Evolutionary conservation across 495 filamentous ascomycete species (phyloP).

Genomic region (Penicillium robsamsonii): DNA sequence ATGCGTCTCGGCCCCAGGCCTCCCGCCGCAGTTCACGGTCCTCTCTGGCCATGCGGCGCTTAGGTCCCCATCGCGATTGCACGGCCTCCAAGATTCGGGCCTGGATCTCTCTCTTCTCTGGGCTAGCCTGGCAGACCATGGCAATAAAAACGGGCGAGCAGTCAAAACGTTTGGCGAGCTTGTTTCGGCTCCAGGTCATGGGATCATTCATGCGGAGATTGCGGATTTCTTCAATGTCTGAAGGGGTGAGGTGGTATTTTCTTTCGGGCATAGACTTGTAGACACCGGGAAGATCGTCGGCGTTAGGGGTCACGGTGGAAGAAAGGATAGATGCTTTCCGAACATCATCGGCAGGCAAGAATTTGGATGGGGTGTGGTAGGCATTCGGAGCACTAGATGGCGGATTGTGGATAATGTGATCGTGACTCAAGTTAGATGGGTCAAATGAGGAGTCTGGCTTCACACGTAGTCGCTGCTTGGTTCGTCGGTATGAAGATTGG

Average conservation of each 20-base stretch:
- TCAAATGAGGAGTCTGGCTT: constrained; percentile 72
- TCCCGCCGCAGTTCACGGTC: constrained; percentile 68
- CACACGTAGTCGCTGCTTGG: constrained; percentile 68
- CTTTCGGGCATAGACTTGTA: constrained; percentile 53
- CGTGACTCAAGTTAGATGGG: constrained; percentile 40
- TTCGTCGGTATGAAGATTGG: constrained; percentile 68
- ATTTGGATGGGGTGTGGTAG: constrained; percentile 83
- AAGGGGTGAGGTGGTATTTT: constrained; percentile 71
- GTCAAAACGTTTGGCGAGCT: constrained; percentile 70
- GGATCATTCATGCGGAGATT: constrained; percentile 65
- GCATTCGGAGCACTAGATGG: constrained; percentile 80
- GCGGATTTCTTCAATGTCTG: constrained; percentile 79
- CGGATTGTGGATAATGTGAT: constrained; percentile 90
- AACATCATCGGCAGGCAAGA: constrained; percentile 77
- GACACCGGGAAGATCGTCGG: constrained; percentile 53
- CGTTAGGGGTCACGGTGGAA: constrained; percentile 15
- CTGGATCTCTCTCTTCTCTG: constrained; percentile 49
- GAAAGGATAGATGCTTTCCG: constrained; percentile 57
- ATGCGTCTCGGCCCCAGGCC: constrained; percentile 52
- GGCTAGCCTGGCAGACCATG: constrained; percentile 48
- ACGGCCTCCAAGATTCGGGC: constrained; percentile 58
- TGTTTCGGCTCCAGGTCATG: constrained; percentile 65
- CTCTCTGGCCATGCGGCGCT: constrained; percentile 67
- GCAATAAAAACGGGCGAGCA: constrained; percentile 74
- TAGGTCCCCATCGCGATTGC: constrained; percentile 71